A percentile compares a stretch with the other conserved stretches of the same genome.
phyloP scores from a whole-genome alignment of 164 flowering plant genomes.

The Magnolia officinalis region DNA sequence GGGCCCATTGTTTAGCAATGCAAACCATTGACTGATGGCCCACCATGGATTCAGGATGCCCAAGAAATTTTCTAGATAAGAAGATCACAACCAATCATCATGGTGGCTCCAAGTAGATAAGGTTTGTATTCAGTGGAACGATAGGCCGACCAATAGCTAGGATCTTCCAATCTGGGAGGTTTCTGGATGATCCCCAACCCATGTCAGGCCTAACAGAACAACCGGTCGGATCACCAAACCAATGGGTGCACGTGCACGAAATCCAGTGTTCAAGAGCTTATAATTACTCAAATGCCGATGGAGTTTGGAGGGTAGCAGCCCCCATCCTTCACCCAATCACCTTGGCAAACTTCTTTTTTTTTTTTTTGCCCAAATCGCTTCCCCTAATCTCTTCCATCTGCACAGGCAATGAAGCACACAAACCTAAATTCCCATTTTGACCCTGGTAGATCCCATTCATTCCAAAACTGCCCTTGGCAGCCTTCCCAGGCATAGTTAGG shows the following conservation, averaged over 20 bases:
- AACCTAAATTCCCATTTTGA: constrained; percentile 24
- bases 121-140: neutral
- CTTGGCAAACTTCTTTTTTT: constrained; percentile 3
- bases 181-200: neutral
- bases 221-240: neutral
- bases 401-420: constrained; percentile 58
- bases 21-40: neutral
- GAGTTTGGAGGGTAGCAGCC: neutral
- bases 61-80: neutral
- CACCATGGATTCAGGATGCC: neutral
- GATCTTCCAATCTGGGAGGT: too few relatives aligned
- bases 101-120: neutral
- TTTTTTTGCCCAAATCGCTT: constrained; percentile 24
- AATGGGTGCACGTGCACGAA: too few relatives aligned
- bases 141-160: neutral
- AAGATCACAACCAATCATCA: neutral
- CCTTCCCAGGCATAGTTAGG: neutral
- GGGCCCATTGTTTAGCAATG: neutral
- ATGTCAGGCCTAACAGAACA: neutral
- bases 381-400: constrained; percentile 59
- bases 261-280: neutral
- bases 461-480: constrained; percentile 12
- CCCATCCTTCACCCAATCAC: neutral
- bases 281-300: neutral
- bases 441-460: constrained; percentile 11